phyloP scores from a whole-genome alignment of 192 early-diverging fungal species.

The Podochytrium sp. region DNA sequence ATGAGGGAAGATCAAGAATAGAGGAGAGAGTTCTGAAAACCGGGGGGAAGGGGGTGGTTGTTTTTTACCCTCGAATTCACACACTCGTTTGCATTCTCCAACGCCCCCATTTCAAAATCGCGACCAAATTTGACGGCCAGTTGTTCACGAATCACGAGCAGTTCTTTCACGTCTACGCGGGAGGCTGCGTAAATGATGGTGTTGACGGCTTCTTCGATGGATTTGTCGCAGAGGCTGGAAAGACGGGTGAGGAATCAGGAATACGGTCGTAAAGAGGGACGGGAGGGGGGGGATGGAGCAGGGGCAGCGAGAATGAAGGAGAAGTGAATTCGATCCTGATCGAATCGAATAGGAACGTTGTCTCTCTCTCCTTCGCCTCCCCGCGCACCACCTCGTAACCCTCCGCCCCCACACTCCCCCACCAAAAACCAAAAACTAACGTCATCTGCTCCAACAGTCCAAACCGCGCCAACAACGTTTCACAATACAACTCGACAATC shows the following conservation, averaged over 20 bases:
- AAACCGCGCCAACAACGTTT: slow-evolving; percentile 84
- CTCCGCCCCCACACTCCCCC: too few relatives aligned
- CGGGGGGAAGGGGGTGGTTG: too few relatives aligned
- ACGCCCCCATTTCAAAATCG: slow-evolving; percentile 74
- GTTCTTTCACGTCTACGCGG: slow-evolving; percentile 83
- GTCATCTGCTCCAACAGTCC: slow-evolving; percentile 84
- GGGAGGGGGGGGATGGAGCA: neutral
- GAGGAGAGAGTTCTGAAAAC: too few relatives aligned
- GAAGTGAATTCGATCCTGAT: too few relatives aligned
- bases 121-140: slow-evolving; percentile 82
- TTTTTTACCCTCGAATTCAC: slow-evolving; percentile 73
- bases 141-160: slow-evolving; percentile 71
- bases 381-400: neutral
- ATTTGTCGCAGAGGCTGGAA: slow-evolving; percentile 72
- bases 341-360: too few relatives aligned
- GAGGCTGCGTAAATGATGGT: slow-evolving; percentile 92
- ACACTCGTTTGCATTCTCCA: slow-evolving; percentile 73
- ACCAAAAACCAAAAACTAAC: slow-evolving; percentile 41
- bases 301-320: too few relatives aligned
- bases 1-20: too few relatives aligned
- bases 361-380: neutral
- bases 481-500: slow-evolving; percentile 89
- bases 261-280: too few relatives aligned
- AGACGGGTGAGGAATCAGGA: neutral
- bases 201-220: slow-evolving; percentile 84